Conservation (phyloP, 371 early-diverging fungal genomes). For the Chytridiales sp. region DNA sequence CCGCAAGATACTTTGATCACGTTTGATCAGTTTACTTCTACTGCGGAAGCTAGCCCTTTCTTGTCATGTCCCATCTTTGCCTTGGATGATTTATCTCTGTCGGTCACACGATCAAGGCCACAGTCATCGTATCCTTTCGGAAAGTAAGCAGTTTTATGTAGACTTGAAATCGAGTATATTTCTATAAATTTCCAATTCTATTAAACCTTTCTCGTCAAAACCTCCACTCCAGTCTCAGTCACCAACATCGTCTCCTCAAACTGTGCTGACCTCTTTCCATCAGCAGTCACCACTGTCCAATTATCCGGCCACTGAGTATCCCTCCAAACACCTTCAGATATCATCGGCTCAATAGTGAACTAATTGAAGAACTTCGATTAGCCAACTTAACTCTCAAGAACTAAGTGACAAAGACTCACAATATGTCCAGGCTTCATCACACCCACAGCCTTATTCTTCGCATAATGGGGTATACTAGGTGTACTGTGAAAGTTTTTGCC, state of each 20-base stretch:
- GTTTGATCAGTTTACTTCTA: conserved; percentile 32
- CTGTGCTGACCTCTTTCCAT: conserved; percentile 96
- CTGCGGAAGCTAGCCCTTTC: conserved; percentile 25
- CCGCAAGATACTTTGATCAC: conserved; percentile 23
- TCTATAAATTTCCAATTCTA: no score
- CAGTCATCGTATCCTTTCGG: no score
- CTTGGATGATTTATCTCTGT: conserved; percentile 29
- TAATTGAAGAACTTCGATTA: conserved; percentile 4
- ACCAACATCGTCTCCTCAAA: conserved; percentile 98
- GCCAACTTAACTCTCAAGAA: background rate
- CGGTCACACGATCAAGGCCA: conserved; percentile 6
- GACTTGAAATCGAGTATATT: no score
- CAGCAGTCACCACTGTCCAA: conserved; percentile 89
- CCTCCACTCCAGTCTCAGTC: conserved; percentile 89
- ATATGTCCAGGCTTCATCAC: conserved; percentile 89
- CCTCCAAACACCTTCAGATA: conserved; percentile 74
- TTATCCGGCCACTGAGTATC: conserved; percentile 84
- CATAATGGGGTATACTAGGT: conserved; percentile 91
- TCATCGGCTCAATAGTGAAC: conserved; percentile 98
- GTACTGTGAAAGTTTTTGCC: conserved; percentile 82
- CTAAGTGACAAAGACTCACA: conserved; percentile 20
- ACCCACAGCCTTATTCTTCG: conserved; percentile 91
- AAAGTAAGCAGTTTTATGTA: no score
- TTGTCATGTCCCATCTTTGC: conserved; percentile 33
- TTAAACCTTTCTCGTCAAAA: conserved; percentile 70